Percentiles rank a stretch among this genome's conserved stretches.
These are phyloP conservation scores for Saxophila tyrrhenica DNA, from an alignment of 495 filamentous ascomycete species.

Conservation along the genomic window DNA sequence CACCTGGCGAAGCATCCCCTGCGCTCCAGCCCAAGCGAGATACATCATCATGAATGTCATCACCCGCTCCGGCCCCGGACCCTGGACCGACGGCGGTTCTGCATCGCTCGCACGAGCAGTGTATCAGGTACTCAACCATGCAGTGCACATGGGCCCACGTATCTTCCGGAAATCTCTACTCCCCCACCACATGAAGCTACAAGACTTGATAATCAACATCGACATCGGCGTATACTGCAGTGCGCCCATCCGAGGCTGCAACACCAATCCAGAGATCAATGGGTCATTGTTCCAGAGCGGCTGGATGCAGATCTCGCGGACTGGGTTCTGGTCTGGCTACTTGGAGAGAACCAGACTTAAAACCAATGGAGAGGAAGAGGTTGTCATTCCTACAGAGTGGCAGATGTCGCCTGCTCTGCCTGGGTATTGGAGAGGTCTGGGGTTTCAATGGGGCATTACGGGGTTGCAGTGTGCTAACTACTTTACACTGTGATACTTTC, in stretches of 20 bases:
- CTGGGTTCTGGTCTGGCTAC: not conserved
- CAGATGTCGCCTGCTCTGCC: not conserved
- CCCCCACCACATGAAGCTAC: not conserved
- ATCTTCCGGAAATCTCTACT: not conserved
- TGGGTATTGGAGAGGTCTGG: not conserved
- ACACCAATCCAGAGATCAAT: not conserved
- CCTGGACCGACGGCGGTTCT: not conserved
- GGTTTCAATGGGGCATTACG: not conserved
- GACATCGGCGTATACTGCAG: not conserved
- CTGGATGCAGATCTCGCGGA: not conserved
- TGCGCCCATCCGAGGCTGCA: not conserved
- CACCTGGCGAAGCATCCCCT: not conserved
- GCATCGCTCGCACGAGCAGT: not conserved
- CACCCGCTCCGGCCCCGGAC: not conserved
- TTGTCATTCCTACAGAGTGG: not conserved
- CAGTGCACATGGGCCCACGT: not conserved
- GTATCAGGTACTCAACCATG: not conserved
- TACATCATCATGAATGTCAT: not conserved
- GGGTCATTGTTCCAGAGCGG: not conserved
- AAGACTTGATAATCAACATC: not conserved
- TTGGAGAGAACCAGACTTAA: not conserved
- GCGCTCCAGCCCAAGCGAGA: not conserved
- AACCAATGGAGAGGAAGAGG: not conserved
- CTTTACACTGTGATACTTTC: not conserved
- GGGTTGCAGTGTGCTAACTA: not conserved